A percentile compares a stretch with the other conserved stretches of the same genome.
Evolutionary conservation across 305 asterid species (phyloP).

Genomic region (Ilex paraguariensis): DNA sequence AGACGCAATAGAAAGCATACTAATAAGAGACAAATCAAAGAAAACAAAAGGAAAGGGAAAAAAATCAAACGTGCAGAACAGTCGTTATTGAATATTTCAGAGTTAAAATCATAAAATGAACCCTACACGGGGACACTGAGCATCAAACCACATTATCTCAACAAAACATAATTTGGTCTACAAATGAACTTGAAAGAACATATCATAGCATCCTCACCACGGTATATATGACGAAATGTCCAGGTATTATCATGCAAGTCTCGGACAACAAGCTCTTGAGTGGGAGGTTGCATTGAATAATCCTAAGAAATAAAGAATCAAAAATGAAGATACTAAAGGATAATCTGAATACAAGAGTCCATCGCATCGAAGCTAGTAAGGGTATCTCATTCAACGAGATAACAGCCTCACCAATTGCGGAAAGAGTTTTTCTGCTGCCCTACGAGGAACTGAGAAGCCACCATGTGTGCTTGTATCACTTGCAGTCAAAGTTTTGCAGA

Average conservation of each 20-base stretch:
- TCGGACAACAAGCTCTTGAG: constrained; percentile 88
- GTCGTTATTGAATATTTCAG: too few relatives aligned
- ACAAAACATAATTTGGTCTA: too few relatives aligned
- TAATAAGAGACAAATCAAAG: background rate
- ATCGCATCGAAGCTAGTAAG: background rate
- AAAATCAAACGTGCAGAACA: too few relatives aligned
- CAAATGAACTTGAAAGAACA: background rate
- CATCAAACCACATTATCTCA: too few relatives aligned
- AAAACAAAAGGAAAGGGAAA: background rate
- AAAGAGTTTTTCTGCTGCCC: constrained; percentile 93
- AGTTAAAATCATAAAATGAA: too few relatives aligned
- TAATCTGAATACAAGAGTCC: too few relatives aligned
- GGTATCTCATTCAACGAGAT: background rate
- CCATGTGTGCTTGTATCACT: constrained; percentile 98
- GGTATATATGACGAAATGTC: constrained; percentile 91
- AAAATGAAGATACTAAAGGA: background rate
- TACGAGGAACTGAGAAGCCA: constrained; percentile 90
- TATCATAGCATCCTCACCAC: constrained; percentile 45
- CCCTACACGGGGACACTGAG: too few relatives aligned
- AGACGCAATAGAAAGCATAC: constrained; percentile 2
- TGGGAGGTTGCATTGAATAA: constrained; percentile 89
- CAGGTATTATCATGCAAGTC: constrained; percentile 90
- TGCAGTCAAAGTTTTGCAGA: constrained; percentile 89
- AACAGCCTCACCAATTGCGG: constrained; percentile 63
- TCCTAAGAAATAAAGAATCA: constrained; percentile 36